Evolutionary conservation across 2,329 filamentous ascomycete genomes (phyloP).

Genomic region (Thielaviopsis populi): DNA sequence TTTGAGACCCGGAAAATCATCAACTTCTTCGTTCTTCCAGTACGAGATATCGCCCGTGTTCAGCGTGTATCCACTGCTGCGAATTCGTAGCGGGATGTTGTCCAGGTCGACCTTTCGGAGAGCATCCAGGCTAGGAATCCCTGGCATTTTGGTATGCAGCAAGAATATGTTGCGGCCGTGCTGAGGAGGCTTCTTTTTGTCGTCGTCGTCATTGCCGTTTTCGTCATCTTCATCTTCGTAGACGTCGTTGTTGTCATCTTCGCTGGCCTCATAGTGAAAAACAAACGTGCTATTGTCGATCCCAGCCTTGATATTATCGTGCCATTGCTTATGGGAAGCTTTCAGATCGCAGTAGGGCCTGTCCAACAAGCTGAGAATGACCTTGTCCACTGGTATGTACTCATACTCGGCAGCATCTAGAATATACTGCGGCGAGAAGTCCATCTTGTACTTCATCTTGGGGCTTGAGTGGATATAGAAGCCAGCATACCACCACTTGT

Average conservation of each 20-base stretch:
- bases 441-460: constrained; percentile 77
- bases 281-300: background rate
- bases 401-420: constrained; percentile 50
- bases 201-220: constrained; percentile 13
- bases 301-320: background rate
- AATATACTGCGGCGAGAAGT: constrained; percentile 60
- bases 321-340: background rate
- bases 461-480: constrained; percentile 69
- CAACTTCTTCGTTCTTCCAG: constrained; percentile 42
- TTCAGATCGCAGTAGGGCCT: background rate
- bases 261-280: constrained; percentile 23
- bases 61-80: constrained; percentile 26
- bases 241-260: constrained; percentile 10
- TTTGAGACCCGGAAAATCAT: constrained; percentile 39
- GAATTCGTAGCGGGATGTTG: constrained; percentile 39
- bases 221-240: constrained; percentile 12
- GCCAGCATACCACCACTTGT: constrained; percentile 64
- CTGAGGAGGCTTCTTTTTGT: background rate
- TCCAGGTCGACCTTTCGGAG: constrained; percentile 43
- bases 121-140: constrained; percentile 41
- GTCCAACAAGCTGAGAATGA: constrained; percentile 5
- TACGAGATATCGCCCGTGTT: constrained; percentile 37
- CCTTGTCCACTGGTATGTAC: constrained; percentile 45
- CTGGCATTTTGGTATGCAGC: constrained; percentile 50
- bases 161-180: constrained; percentile 26